Percentiles rank a stretch among this genome's conserved stretches.
Conservation (phyloP, 371 early-diverging fungal species). For the Neoconidiobolus thromboides region DNA sequence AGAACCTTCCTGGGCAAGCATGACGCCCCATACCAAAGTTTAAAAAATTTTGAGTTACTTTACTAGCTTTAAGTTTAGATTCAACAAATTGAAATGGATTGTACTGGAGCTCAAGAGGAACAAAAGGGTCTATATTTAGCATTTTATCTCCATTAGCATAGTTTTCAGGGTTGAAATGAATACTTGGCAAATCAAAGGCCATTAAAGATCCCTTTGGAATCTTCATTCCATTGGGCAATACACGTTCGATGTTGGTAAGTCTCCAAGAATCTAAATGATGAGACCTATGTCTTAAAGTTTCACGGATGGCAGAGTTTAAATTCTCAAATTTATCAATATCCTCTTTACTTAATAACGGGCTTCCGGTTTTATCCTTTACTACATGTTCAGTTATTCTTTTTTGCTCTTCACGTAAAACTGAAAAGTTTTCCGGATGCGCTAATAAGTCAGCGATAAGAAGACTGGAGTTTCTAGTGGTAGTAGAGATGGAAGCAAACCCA, state of each 20-base stretch:
- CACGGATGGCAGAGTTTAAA: conserved; percentile 20
- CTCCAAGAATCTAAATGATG: conserved; percentile 10
- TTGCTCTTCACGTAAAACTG: conserved; percentile 17
- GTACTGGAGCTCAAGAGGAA: conserved; percentile 7
- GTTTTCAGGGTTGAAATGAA: conserved; percentile 10
- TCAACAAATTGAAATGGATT: conserved; percentile 18
- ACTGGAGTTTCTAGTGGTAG: conserved; percentile 10
- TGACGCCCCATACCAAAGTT: conserved; percentile 29
- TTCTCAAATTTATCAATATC: conserved; percentile 14
- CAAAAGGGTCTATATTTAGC: too few relatives aligned
- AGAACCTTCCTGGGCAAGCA: conserved; percentile 27
- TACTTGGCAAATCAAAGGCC: background rate
- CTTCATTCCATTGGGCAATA: conserved; percentile 13
- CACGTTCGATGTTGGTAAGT: conserved; percentile 8
- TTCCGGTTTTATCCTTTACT: conserved; percentile 6
- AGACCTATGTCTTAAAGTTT: conserved; percentile 9
- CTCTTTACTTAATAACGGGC: conserved; percentile 10
- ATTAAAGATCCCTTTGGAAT: conserved; percentile 13
- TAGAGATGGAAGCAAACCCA: conserved; percentile 15
- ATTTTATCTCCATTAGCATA: background rate
- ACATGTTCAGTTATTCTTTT: conserved; percentile 5
- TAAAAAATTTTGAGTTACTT: conserved; percentile 17
- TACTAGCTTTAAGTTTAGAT: conserved; percentile 13
- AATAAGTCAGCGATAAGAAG: conserved; percentile 15
- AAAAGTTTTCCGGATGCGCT: conserved; percentile 13